Base-by-base conservation (phyloP, 2,329 filamentous ascomycete species). In the Lachnellula occidentalis region DNA sequence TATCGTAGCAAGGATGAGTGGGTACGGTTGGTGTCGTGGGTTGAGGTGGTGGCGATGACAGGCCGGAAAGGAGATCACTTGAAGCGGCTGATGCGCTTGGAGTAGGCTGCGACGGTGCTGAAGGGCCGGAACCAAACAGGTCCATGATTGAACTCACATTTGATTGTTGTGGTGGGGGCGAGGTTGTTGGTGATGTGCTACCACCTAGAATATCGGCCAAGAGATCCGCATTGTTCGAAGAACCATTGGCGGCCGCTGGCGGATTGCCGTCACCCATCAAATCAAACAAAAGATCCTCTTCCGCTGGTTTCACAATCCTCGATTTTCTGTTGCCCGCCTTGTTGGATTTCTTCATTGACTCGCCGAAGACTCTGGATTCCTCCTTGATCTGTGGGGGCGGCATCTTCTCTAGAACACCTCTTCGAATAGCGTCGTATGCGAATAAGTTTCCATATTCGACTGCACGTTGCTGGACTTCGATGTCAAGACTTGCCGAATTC, bases 361-460 rank as follows among this genome's bases (percentile, higher is more conserved):
- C 88, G 43, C 92, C 92, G 17, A 99, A 78, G 3, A 96, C 92
- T 57, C 92, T 81, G 52, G 94, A 92, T 70, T 95, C 90, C 70
- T 99, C 94, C 62, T 92, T 90, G 67, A 99, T 97, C 71, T 97
- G 92, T 8, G 94, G 94, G 1, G 94, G 83, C 7, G 94, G 94
- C 95, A 99, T 99, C 71, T 94, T 95, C 73, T 99, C 94, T 11
- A 99, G 76, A 2, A 99, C 94, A 55, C 94, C 94, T 56, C 82
- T 82, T 52, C 92, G 85, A 54, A 99, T 88, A 57, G 90, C 79
- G 63, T 99, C 92, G 66, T 90, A 90, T 0, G 83, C 82, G 66
- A 99, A 97, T n/a, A 99, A 78, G 67, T 97, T 97, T 55, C 86
- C 83, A 66, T 97, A 99, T 71, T 99, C 94, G 19, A 96, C 92